A percentile compares a stretch with the other conserved stretches of the same genome.
Evolutionary conservation across 495 filamentous ascomycete genomes (phyloP).

Genomic region (Aspergillus bertholletiae): DNA sequence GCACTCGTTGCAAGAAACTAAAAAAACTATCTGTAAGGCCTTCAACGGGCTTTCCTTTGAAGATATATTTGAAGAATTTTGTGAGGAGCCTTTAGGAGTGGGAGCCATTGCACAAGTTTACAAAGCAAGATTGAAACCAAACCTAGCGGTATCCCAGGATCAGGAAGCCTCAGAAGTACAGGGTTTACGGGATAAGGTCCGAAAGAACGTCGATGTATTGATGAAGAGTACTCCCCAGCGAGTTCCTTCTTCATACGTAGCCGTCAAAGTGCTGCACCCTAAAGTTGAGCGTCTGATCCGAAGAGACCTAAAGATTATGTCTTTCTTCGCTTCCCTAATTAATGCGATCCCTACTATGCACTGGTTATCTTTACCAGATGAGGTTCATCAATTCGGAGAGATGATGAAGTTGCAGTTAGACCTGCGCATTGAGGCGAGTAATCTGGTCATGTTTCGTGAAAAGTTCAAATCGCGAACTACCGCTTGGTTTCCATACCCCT

Average conservation of each 20-base stretch:
- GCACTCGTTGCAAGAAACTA: conserved; percentile 79
- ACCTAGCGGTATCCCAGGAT: conserved; percentile 63
- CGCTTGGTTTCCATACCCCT: conserved; percentile 94
- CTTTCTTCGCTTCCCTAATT: conserved; percentile 80
- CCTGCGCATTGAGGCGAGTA: conserved; percentile 89
- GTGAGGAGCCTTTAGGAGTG: conserved; percentile 85
- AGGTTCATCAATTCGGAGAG: conserved; percentile 88
- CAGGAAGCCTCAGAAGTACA: conserved; percentile 45
- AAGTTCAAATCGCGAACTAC: conserved; percentile 89
- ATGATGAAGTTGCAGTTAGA: conserved; percentile 99
- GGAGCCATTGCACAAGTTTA: conserved; percentile 99
- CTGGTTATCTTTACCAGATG: conserved; percentile 95
- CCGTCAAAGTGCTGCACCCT: conserved; percentile 94
- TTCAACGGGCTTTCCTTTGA: conserved; percentile 78
- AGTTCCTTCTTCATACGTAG: conserved; percentile 89
- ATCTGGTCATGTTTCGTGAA: conserved; percentile 81
- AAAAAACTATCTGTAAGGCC: conserved; percentile 70
- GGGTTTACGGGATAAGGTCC: conserved; percentile 63
- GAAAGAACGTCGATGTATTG: conserved; percentile 77
- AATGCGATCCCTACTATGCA: conserved; percentile 93
- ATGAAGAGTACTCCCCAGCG: conserved; percentile 81
- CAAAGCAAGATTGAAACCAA: conserved; percentile 84
- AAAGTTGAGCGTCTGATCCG: conserved; percentile 83
- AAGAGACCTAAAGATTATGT: conserved; percentile 90
- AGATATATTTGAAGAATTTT: conserved; percentile 96